Percentiles rank a stretch among this genome's conserved stretches.
Evolutionary conservation across 2,329 filamentous ascomycete genomes (phyloP).

Genomic region (Hymenotorrendiella dingleyae): DNA sequence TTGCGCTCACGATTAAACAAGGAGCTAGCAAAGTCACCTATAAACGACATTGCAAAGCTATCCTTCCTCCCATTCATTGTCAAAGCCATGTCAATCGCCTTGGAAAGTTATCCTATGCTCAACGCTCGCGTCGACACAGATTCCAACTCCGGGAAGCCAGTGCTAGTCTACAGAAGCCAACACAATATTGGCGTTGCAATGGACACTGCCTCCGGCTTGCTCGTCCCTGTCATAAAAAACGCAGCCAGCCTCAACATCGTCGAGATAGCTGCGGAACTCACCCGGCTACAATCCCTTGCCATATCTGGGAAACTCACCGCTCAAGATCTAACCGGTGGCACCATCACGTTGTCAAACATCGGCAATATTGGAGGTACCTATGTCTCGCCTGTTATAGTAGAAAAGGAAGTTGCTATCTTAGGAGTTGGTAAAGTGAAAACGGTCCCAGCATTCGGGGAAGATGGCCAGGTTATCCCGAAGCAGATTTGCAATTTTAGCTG

Average conservation of each 20-base stretch:
- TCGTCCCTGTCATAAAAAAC: constrained; percentile 88
- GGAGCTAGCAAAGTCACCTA: constrained; percentile 38
- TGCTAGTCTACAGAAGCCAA: constrained; percentile 69
- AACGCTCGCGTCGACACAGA: constrained; percentile 75
- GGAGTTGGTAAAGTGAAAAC: constrained; percentile 77
- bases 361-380: constrained; percentile 92
- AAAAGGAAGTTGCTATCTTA: constrained; percentile 85
- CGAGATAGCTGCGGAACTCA: constrained; percentile 71
- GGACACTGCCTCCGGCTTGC: constrained; percentile 80
- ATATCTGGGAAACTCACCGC: constrained; percentile 67
- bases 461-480: constrained; percentile 57
- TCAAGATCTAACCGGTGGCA: constrained; percentile 75
- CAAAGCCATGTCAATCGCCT: constrained; percentile 84
- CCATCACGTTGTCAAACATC: constrained; percentile 95
- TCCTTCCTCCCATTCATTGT: constrained; percentile 93
- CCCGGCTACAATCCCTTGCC: constrained; percentile 67
- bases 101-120: constrained; percentile 76
- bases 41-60: constrained; percentile 53
- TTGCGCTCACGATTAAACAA: constrained; percentile 72
- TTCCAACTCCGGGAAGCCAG: constrained; percentile 54
- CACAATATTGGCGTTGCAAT: constrained; percentile 97
- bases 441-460: constrained; percentile 68
- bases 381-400: constrained; percentile 83
- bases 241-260: constrained; percentile 72
- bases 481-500: constrained; percentile 89